These are phyloP conservation scores for Blastobotrys illinoisensis DNA, from an alignment of 1,139 yeast genomes.

Conservation along the genomic window DNA sequence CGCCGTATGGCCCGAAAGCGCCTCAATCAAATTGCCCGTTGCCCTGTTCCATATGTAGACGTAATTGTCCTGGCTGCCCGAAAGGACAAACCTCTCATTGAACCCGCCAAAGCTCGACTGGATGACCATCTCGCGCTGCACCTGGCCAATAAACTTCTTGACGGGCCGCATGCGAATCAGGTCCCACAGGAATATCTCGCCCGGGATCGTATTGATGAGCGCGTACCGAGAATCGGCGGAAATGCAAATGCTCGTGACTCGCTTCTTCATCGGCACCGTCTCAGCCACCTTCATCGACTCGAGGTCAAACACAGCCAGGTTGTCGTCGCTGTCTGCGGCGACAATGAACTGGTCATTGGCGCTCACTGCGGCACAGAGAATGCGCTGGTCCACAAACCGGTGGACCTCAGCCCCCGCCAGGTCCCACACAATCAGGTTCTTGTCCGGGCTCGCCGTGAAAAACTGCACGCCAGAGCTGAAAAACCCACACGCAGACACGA, in stretches of 20 bases:
- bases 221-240: slow-evolving; percentile 45
- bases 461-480: slow-evolving; percentile 56
- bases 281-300: slow-evolving; percentile 31
- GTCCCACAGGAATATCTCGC: slow-evolving; percentile 79
- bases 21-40: slow-evolving; percentile 64
- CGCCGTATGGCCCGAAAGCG: slow-evolving; percentile 58
- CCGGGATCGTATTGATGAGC: slow-evolving; percentile 65
- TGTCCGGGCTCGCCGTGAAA: slow-evolving; percentile 74
- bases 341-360: slow-evolving; percentile 59
- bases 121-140: slow-evolving; percentile 58
- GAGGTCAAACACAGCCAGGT: slow-evolving; percentile 49
- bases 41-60: slow-evolving; percentile 77
- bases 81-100: slow-evolving; percentile 62
- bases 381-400: slow-evolving; percentile 44
- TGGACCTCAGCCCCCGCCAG: slow-evolving; percentile 39
- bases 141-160: slow-evolving; percentile 65
- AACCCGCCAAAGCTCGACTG: slow-evolving; percentile 73
- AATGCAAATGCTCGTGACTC: slow-evolving; percentile 45
- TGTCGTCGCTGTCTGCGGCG: slow-evolving; percentile 58
- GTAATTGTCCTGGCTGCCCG: slow-evolving; percentile 81
- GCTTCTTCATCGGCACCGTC: slow-evolving; percentile 37
- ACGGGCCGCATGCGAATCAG: slow-evolving; percentile 44
- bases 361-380: slow-evolving; percentile 63
- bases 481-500: slow-evolving; percentile 70
- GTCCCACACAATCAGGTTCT: slow-evolving; percentile 60